Base-by-base conservation (phyloP, 1,139 yeast genomes). In the Suhomyces atakaporum region DNA sequence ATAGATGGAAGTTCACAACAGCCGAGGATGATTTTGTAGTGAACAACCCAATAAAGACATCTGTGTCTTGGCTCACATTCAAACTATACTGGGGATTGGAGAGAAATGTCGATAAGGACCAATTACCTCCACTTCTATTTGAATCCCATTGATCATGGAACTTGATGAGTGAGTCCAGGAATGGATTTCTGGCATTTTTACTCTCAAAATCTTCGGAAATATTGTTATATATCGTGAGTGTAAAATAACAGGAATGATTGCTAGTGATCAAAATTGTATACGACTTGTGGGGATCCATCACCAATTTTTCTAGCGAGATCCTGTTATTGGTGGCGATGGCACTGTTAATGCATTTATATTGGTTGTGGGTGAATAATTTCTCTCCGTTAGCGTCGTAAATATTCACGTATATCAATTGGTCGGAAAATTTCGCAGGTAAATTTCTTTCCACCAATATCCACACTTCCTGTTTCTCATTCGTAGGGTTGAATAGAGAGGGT, bases 61-160 rank as follows among this genome's bases (percentile, higher is more conserved):
- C 36, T 10, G 49, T 16, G 35, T 51, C 35, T 42, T 49, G 24
- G 11, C 35, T 28, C 35, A 60, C 49, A 40, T 51, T 48, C 54
- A 63, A 34, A 28, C 63, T 60, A 49, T 66, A 84, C 46, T 84
- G 88, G 0, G 95, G 95, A 47, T 85, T 86, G 25, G 63, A 56
- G 23, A 75, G 61, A 48, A 71, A 85, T 1, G 75, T 59, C 2
- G 76, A 62, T 28, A 65, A 46, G 0, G 74, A 49, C 77, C 81
- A 76, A 44, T 71, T 75, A 0, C 92, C 90, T 2, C 87, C 89
- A 28, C 71, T 59, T 11, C 60, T 58, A 2, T 58, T 57, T 2
- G 54, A 49, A 10, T 59, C 62, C 90, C 92, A 84, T 20, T 55
- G 60, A 8, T 73, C 83, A 0, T 56, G 51, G 1, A 57, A 31